phyloP scores from a whole-genome alignment of 2,329 filamentous ascomycete genomes.

The Cadophora sp. region DNA sequence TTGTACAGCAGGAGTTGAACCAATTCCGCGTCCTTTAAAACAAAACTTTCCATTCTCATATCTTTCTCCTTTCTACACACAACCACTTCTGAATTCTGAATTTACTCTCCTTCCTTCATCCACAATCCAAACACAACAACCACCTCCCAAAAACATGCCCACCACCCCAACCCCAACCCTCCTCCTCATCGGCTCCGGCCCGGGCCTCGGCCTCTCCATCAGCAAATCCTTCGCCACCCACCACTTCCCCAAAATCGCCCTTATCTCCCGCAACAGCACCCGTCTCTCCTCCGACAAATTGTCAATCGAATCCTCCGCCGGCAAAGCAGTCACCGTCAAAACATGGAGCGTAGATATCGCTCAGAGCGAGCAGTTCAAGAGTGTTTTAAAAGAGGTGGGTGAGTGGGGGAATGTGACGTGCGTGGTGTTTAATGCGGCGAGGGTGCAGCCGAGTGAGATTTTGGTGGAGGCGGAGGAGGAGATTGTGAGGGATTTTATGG shows the following conservation, averaged over 20 bases:
- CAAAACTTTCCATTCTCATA: neutral
- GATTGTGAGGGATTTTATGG: slow-evolving; percentile 57
- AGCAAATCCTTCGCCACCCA: slow-evolving; percentile 51
- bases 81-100: neutral
- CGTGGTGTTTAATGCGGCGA: slow-evolving; percentile 59
- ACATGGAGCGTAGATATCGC: slow-evolving; percentile 53
- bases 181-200: slow-evolving; percentile 54
- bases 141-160: neutral
- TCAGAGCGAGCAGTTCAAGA: slow-evolving; percentile 47
- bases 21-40: neutral
- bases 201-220: slow-evolving; percentile 54
- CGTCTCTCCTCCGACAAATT: slow-evolving; percentile 49
- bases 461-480: slow-evolving; percentile 51
- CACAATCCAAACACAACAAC: neutral
- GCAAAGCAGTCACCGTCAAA: slow-evolving; percentile 46
- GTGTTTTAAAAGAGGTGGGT: slow-evolving; percentile 51
- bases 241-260: slow-evolving; percentile 54
- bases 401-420: slow-evolving; percentile 53
- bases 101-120: neutral
- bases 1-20: neutral
- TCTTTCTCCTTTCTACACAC: neutral
- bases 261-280: slow-evolving; percentile 52
- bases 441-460: slow-evolving; percentile 51
- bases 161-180: slow-evolving; percentile 15
- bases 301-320: slow-evolving; percentile 42